Evolutionary conservation across 768 basidiomycete genomes (phyloP).

Genomic region (Lyophyllum decastes): DNA sequence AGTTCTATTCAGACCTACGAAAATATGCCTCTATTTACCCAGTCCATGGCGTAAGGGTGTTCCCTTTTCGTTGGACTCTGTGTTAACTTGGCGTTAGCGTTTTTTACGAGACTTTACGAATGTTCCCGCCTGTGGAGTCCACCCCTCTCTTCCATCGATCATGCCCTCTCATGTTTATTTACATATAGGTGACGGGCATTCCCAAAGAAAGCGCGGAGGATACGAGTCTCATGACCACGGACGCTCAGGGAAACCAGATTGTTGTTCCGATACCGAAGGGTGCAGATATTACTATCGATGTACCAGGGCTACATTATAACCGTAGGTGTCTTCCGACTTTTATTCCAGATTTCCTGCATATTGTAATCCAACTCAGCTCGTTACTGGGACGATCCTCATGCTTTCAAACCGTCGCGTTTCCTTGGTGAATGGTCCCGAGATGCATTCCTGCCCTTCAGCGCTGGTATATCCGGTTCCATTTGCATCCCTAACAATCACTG

Average conservation of each 20-base stretch:
- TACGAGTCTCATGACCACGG: slow-evolving; percentile 36
- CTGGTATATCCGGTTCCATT: slow-evolving; percentile 29
- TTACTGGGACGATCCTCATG: slow-evolving; percentile 55
- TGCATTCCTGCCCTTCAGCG: slow-evolving; percentile 55
- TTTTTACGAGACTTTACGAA: slow-evolving; percentile 49
- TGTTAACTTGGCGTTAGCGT: slow-evolving; percentile 31
- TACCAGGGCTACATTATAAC: slow-evolving; percentile 49
- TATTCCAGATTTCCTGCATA: not conserved
- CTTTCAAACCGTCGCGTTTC: slow-evolving; percentile 49
- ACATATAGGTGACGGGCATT: slow-evolving; percentile 34
- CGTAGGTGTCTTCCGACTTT: slow-evolving; percentile 32
- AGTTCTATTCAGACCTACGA: slow-evolving; percentile 34
- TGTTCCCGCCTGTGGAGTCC: slow-evolving; percentile 45
- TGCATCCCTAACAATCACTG: not conserved
- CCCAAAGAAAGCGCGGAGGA: slow-evolving; percentile 51
- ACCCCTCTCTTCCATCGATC: not conserved
- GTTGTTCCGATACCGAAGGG: slow-evolving; percentile 45
- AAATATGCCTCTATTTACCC: slow-evolving; percentile 38
- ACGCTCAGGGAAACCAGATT: slow-evolving; percentile 37
- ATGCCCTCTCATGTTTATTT: not conserved
- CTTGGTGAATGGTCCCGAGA: slow-evolving; percentile 55
- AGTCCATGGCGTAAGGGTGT: slow-evolving; percentile 36
- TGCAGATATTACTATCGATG: slow-evolving; percentile 35
- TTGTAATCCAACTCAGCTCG: slow-evolving; percentile 35
- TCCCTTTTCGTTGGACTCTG: not conserved